Base-by-base conservation (phyloP, 139 green algal genomes). In the Gonium pectorale region DNA sequence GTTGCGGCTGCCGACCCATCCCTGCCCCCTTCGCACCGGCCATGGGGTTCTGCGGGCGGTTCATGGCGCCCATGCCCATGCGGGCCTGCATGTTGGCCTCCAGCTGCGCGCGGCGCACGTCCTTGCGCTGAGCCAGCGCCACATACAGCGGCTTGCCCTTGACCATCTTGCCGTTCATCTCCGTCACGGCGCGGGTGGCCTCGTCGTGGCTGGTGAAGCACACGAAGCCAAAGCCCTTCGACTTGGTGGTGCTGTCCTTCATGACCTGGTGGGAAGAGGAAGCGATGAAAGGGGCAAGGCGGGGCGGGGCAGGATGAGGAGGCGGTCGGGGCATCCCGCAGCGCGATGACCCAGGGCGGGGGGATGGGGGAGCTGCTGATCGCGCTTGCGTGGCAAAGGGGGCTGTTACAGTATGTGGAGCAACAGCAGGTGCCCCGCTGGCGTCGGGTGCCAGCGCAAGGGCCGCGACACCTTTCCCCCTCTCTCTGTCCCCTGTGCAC, bases 71-170 rank as follows among this genome's bases (percentile, higher is more conserved):
- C 78, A 92, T 87, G 46, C 71, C 79, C 59, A 90, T 75, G 73
- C 91, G 80, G 77, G 88, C 85, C 79, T 89, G 88, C 74, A 94
- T 90, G 85, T 95, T 91, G 88, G 94, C 90, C 86, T 95, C 89
- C 59, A 97, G 90, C 91, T 97, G 94, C 62, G 90, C 94, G 67
- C 90, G 89, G 88, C 94, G 92, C 31, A 95, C 89, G 21, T 97
- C 94, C 79, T 95, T 95, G 64, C 93, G 94, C 92, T 98, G 96
- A 6, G 96, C 96, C 54, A 98, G 92, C 5, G 95, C 93, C 49
- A 98, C 95, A 77, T 97, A 98, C 44, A 98, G 93, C 21, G 94
- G 96, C 94, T 98, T 98, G 93, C 91, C 93, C 75, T 93, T 91
- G 68, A 97, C 80, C 91, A 97, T 93, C 87, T 93, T 93, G 52